Evolutionary conservation across 2,329 filamentous ascomycete genomes (phyloP).

Genomic region (Penicillium glabrum): DNA sequence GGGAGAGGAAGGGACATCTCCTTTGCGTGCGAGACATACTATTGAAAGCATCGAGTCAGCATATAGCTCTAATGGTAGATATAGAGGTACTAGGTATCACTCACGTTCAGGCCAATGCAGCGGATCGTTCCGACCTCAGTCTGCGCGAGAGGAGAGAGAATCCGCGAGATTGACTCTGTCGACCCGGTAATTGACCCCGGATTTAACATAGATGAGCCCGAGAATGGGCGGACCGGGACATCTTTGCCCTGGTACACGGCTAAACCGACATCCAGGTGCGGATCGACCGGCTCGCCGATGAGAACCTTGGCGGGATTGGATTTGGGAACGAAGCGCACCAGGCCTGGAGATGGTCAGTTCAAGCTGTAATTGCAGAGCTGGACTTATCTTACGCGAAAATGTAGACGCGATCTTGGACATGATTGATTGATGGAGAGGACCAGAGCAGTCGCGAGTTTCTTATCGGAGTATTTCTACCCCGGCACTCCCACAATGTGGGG

Average conservation of each 20-base stretch:
- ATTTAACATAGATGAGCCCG: constrained; percentile 58
- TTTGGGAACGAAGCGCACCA: constrained; percentile 60
- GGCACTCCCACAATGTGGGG: neutral
- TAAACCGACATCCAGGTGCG: constrained; percentile 56
- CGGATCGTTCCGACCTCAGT: constrained; percentile 58
- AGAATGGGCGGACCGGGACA: constrained; percentile 58
- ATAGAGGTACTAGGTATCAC: constrained; percentile 4
- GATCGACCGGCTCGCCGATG: constrained; percentile 58
- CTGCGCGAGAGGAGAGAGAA: constrained; percentile 53
- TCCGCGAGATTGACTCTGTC: constrained; percentile 34
- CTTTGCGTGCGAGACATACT: constrained; percentile 52
- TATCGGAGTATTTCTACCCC: constrained; percentile 3
- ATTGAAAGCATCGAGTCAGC: neutral
- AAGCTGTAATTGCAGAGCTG: neutral
- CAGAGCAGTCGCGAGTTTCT: neutral
- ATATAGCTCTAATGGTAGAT: neutral
- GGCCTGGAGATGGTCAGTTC: constrained; percentile 42
- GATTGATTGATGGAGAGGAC: neutral
- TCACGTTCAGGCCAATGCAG: constrained; percentile 59
- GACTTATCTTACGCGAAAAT: constrained; percentile 34
- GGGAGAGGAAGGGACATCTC: constrained; percentile 57
- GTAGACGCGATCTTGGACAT: constrained; percentile 40
- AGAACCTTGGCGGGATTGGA: constrained; percentile 50
- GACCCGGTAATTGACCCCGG: constrained; percentile 53
- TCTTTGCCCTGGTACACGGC: constrained; percentile 58